Conservation (phyloP, 2,329 filamentous ascomycete genomes). For the Mycosphaerella sp. region DNA sequence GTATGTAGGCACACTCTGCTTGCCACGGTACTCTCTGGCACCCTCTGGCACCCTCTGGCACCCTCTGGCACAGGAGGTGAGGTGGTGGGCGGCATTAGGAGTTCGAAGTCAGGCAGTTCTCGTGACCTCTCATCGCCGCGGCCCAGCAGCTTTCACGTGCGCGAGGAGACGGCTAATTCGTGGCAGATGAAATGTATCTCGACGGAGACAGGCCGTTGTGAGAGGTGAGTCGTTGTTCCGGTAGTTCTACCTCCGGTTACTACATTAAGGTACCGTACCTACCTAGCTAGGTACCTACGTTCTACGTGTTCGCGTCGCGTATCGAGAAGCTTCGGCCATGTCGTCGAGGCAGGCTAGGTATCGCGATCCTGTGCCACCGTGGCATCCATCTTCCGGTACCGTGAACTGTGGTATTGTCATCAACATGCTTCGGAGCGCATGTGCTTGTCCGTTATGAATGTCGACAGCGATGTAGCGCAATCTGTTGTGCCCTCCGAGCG, state of each 20-base stretch:
- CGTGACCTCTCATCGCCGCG: conserved; percentile 7
- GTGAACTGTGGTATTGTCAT: background rate
- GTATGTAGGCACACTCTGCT: conserved; percentile 14
- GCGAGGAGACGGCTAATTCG: background rate
- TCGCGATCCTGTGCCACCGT: background rate
- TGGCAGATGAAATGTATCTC: conserved; percentile 16
- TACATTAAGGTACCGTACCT: too few relatives aligned
- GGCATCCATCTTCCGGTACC: too few relatives aligned
- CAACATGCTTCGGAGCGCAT: background rate
- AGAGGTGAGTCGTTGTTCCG: conserved; percentile 19
- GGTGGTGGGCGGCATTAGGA: too few relatives aligned
- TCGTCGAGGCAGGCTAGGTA: too few relatives aligned
- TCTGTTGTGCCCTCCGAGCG: background rate
- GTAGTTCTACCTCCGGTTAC: background rate
- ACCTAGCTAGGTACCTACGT: too few relatives aligned
- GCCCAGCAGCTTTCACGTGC: conserved; percentile 2
- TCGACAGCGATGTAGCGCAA: background rate
- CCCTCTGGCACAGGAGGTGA: too few relatives aligned
- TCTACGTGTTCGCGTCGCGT: background rate
- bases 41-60: too few relatives aligned
- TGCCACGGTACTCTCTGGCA: too few relatives aligned
- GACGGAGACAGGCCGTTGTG: conserved; percentile 19
- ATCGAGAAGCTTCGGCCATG: background rate
- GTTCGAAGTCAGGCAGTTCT: too few relatives aligned
- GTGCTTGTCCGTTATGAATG: background rate